Evolutionary conservation across 2,329 filamentous ascomycete species (phyloP), one percentile per base, ranked within the genome.

Genomic region (Cladosporium oxysporum): DNA sequence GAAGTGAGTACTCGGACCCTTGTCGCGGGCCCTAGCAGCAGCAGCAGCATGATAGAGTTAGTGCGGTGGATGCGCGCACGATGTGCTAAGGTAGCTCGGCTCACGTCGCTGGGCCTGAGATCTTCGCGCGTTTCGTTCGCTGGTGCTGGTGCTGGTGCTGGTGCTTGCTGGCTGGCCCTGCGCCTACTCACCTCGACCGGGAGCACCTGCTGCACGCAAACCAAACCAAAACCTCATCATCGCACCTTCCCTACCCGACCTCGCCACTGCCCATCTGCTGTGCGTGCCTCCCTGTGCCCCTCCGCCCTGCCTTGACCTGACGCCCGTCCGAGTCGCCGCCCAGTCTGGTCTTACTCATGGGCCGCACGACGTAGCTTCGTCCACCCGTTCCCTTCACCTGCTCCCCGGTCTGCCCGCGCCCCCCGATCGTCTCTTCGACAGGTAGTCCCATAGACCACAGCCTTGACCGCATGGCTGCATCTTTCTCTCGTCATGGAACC

Each of bases 321-420:
- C 52, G 52, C 52, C 29, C 1, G n/a, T 29, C 55, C 55, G 55
- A 33, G 31, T 58, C 55, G 55, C 52, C 23, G 55, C 55, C 55
- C 55, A 37, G n/a, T 41, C n/a, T 29, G 28, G n/a, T 41, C n/a
- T 29, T 14, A 35, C 21, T 41, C 55, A 58, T 58, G 55, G 21
- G 55, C 55, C 55, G 31, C 33, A 58, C 55, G 55, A 58, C 55
- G 31, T 58, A 58, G 55, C 55, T 58, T 58, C 55, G 55, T 58
- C 55, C 55, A 58, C 55, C 55, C 55, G 55, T 58, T 58, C 31
- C 55, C 23, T n/a, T 31, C 29, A 37, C 59, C 29, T 37, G 59
- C 28, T 99, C 95, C 67, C 95, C 95, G 77, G 97, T 99, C 74
- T 98, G 93, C 16, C 93, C 93, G 78, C 61, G 52, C 52, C 28